Conservation (phyloP, 495 filamentous ascomycete species). For the Baudoinia panamericana region DNA sequence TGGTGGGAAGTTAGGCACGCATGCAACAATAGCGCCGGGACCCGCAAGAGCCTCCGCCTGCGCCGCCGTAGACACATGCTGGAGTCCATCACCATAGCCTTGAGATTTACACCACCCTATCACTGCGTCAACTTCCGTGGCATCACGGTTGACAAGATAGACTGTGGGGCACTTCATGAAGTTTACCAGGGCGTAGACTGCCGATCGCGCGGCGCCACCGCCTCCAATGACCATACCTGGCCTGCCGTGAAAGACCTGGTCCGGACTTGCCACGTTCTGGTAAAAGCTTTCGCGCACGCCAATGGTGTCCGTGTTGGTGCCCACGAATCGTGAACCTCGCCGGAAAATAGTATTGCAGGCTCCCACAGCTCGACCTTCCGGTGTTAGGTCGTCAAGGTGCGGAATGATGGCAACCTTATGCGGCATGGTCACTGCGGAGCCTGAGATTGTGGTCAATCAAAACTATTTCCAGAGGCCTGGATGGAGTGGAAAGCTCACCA, state of each 20-base stretch:
- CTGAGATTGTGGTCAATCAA: constrained; percentile 9
- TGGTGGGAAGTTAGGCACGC: constrained; percentile 58
- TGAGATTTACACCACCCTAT: constrained; percentile 41
- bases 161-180: constrained; percentile 51
- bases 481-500: constrained; percentile 23
- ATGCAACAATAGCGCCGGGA: constrained; percentile 49
- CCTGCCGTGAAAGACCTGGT: constrained; percentile 36
- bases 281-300: constrained; percentile 57
- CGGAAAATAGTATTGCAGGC: constrained; percentile 65
- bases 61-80: constrained; percentile 42
- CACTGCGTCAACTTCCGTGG: constrained; percentile 48
- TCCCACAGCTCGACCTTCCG: constrained; percentile 53
- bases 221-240: constrained; percentile 53
- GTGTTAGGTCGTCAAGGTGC: constrained; percentile 53
- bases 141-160: constrained; percentile 59
- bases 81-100: constrained; percentile 38
- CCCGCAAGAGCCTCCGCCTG: constrained; percentile 43
- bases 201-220: constrained; percentile 50
- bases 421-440: constrained; percentile 63
- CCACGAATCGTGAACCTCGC: constrained; percentile 41
- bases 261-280: constrained; percentile 40
- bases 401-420: constrained; percentile 58
- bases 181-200: constrained; percentile 54
- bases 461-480: not conserved
- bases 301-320: constrained; percentile 65